These are phyloP conservation scores for Dendrocalamus latiflorus DNA, from an alignment of 202 grass and related monocot genomes.

Conservation along the genomic window DNA sequence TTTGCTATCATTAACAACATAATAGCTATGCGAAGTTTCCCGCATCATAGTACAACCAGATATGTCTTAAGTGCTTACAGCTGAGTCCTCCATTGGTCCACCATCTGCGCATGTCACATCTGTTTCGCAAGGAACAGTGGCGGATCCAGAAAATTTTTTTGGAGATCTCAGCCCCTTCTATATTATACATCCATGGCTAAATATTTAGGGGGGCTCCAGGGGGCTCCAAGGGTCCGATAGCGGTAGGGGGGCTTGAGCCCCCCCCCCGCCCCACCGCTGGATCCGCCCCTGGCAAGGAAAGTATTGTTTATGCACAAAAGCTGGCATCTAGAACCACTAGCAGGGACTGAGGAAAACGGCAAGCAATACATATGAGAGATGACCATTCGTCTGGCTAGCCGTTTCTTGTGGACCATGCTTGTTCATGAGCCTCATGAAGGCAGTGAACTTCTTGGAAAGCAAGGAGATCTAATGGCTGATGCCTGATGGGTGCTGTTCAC, in stretches of 20 bases:
- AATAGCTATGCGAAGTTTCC: constrained; percentile 16
- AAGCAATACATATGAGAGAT: constrained; percentile 17
- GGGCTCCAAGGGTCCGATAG: no score
- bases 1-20: constrained; percentile 24
- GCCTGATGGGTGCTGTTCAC: not conserved
- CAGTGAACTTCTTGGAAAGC: constrained; percentile 46
- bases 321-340: constrained; percentile 24
- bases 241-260: no score
- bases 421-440: constrained; percentile 36
- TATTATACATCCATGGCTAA: no score
- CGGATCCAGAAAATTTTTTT: no score
- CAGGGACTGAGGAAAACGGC: constrained; percentile 12
- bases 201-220: no score
- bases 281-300: no score
- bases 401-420: constrained; percentile 41
- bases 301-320: constrained; percentile 30
- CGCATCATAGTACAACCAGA: no score
- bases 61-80: no score
- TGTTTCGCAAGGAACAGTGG: constrained; percentile 41
- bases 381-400: constrained; percentile 28
- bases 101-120: not conserved
- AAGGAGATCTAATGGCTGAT: not conserved
- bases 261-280: no score
- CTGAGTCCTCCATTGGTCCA: no score
- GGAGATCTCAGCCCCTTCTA: no score